phyloP scores from a whole-genome alignment of 148 eudicot genomes.

The Rheum nobile region DNA sequence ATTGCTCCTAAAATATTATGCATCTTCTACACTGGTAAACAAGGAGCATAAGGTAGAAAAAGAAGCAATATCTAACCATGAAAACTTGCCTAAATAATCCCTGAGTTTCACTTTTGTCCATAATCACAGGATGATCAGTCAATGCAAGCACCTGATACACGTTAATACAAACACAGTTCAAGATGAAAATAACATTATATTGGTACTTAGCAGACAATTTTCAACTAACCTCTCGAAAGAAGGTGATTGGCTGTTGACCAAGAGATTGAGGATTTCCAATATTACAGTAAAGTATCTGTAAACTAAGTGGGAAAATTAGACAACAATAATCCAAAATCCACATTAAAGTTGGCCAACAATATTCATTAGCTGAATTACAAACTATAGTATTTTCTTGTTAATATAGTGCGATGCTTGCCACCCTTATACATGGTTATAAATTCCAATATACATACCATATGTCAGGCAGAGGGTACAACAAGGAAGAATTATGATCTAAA shows the following conservation, averaged over 20 bases:
- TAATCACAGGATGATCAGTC: slow-evolving; percentile 76
- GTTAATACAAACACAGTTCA: background rate
- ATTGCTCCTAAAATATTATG: background rate
- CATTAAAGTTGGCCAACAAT: background rate
- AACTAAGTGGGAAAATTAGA: slow-evolving; percentile 8
- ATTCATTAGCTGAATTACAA: background rate
- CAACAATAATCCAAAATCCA: background rate
- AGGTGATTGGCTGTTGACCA: slow-evolving; percentile 83
- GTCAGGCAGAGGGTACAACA: no score
- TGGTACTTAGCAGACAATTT: background rate
- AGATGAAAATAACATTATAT: background rate
- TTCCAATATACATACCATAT: background rate
- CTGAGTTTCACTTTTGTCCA: slow-evolving; percentile 78
- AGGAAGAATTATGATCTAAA: background rate
- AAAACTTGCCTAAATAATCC: slow-evolving; percentile 64
- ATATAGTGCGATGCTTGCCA: background rate
- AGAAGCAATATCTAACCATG: slow-evolving; percentile 6
- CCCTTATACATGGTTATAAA: background rate
- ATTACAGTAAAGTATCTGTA: slow-evolving; percentile 85
- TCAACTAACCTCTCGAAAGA: slow-evolving; percentile 75
- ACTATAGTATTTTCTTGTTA: background rate
- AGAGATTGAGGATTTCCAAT: slow-evolving; percentile 98
- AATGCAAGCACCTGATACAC: slow-evolving; percentile 70
- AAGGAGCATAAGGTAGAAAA: background rate
- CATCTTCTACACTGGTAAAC: background rate